These are phyloP conservation scores for Naganishia randhawae DNA, from an alignment of 768 basidiomycete species.

Conservation along the genomic window DNA sequence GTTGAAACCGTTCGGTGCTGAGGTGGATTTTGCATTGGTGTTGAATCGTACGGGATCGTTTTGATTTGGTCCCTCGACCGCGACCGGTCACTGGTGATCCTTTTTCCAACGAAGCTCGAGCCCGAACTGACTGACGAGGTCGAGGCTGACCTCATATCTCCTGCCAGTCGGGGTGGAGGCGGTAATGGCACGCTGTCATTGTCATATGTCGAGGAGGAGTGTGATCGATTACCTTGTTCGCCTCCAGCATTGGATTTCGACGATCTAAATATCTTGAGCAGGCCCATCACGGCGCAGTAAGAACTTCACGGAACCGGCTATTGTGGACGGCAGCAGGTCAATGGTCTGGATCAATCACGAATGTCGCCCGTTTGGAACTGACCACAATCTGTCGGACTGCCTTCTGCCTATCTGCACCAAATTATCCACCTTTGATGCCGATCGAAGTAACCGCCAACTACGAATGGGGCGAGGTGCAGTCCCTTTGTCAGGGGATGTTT, in stretches of 20 bases:
- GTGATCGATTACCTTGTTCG: conserved; percentile 13
- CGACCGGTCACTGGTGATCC: conserved; percentile 4
- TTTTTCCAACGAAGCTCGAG: conserved; percentile 1
- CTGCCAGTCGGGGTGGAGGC: neutral
- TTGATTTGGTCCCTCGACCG: neutral
- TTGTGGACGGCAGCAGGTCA: neutral
- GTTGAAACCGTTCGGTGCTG: neutral
- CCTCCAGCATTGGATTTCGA: conserved; percentile 4
- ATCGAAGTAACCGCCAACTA: conserved; percentile 1
- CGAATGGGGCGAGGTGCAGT: neutral
- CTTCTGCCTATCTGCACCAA: neutral
- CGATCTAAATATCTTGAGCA: conserved; percentile 13
- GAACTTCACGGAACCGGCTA: neutral
- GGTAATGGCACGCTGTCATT: conserved; percentile 1
- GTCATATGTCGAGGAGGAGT: conserved; percentile 2
- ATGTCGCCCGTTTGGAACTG: neutral
- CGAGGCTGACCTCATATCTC: neutral
- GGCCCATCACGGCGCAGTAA: neutral
- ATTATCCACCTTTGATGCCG: conserved; percentile 2
- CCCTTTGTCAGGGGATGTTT: neutral
- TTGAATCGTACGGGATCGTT: conserved; percentile 15
- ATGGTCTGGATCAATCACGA: neutral
- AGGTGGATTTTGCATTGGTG: neutral
- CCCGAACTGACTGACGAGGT: conserved; percentile 3
- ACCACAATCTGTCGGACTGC: neutral